Percentiles rank a stretch among this genome's conserved stretches.
Conservation (phyloP, 2,329 filamentous ascomycete genomes). For the Fusarium xyrophilum region DNA sequence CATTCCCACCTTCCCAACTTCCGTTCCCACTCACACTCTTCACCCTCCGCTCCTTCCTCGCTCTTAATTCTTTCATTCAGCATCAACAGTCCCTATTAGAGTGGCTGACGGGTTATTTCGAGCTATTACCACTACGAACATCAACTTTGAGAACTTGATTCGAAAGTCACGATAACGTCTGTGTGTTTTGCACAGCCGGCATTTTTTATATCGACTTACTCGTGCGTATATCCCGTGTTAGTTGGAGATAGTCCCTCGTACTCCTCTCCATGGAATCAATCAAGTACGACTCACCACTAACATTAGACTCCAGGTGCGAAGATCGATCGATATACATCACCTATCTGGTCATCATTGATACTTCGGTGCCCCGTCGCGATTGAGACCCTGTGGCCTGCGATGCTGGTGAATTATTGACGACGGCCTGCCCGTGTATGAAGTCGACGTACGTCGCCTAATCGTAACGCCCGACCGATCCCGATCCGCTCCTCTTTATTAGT, state of each 20-base stretch:
- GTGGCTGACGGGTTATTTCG: constrained; percentile 32
- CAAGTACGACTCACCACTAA: constrained; percentile 24
- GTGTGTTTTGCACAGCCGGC: constrained; percentile 2
- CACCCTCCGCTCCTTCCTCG: constrained; percentile 38
- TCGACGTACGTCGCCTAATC: constrained; percentile 31
- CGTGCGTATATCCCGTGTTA: constrained; percentile 38
- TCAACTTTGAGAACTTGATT: constrained; percentile 6
- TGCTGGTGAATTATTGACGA: constrained; percentile 38
- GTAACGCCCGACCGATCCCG: constrained; percentile 31
- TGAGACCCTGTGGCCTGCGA: constrained; percentile 34
- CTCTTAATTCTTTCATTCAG: constrained; percentile 35
- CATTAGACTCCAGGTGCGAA: constrained; percentile 8
- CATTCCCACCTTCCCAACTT: constrained; percentile 42
- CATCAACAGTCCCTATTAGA: constrained; percentile 24
- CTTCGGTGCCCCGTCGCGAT: constrained; percentile 25
- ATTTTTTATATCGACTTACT: constrained; percentile 9
- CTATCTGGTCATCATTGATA: background rate
- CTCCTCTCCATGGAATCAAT: constrained; percentile 22
- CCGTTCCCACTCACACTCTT: constrained; percentile 41
- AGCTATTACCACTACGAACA: constrained; percentile 18
- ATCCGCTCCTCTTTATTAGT: constrained; percentile 19
- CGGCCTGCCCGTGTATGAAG: constrained; percentile 39
- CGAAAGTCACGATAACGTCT: background rate
- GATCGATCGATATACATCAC: background rate
- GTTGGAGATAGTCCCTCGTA: constrained; percentile 33